These are phyloP conservation scores for Yueomyces sinensis DNA, from an alignment of 805 yeast genomes.

Conservation along the genomic window DNA sequence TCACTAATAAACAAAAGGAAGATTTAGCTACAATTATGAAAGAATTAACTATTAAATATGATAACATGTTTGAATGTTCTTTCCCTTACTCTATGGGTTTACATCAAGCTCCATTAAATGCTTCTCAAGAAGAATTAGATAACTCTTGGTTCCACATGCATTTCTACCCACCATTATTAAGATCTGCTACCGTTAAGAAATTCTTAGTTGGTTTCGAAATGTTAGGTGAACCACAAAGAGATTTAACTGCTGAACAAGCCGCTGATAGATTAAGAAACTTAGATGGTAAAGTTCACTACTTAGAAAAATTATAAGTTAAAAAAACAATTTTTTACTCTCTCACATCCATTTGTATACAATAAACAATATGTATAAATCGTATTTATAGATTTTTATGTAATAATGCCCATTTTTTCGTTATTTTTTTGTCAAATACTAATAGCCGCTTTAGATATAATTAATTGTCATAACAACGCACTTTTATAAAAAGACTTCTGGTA, in stretches of 20 bases:
- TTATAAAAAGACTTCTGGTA: too few relatives aligned
- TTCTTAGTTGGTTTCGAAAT: slow-evolving; percentile 63
- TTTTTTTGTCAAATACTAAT: too few relatives aligned
- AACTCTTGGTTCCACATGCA: slow-evolving; percentile 57
- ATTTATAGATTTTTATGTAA: too few relatives aligned
- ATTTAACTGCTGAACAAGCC: slow-evolving; percentile 22
- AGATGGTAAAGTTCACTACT: slow-evolving; percentile 23
- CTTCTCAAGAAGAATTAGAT: slow-evolving; percentile 29
- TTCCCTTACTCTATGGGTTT: slow-evolving; percentile 78
- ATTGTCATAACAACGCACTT: too few relatives aligned
- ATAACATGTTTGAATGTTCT: slow-evolving; percentile 52
- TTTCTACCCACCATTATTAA: slow-evolving; percentile 64
- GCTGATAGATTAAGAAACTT: slow-evolving; percentile 30
- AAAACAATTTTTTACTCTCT: too few relatives aligned
- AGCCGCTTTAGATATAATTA: too few relatives aligned
- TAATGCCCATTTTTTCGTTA: too few relatives aligned
- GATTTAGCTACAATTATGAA: slow-evolving; percentile 47
- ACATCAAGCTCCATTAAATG: slow-evolving; percentile 56
- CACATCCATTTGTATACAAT: too few relatives aligned
- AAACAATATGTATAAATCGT: too few relatives aligned
- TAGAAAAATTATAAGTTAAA: slow-evolving; percentile 32
- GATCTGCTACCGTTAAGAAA: slow-evolving; percentile 64
- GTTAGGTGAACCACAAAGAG: slow-evolving; percentile 53
- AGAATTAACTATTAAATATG: slow-evolving; percentile 48
- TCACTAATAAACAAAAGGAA: slow-evolving; percentile 31